Evolutionary conservation across 73 alveolate species (phyloP), one percentile per base, ranked within the genome.

Genomic region (Paramecium sexaurelia): DNA sequence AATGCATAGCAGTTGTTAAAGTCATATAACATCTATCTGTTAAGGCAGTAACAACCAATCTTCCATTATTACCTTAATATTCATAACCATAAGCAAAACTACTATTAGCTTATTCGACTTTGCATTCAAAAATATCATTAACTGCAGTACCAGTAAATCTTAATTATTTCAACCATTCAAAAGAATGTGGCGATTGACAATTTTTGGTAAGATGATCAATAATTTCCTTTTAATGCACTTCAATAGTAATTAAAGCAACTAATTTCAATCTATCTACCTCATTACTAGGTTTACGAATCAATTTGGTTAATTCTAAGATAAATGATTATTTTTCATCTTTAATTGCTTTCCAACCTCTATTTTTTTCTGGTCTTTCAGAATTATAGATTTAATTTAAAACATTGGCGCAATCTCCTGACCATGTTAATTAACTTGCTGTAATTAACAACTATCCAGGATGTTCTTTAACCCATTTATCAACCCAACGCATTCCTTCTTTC

Each of bases 21-120:
- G 99, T 97, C 95, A 93, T 91, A 96, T 99, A 99, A 91, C 99
- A 99, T 86, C 99, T 96, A 95, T 99, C 99, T 22, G 99, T 99
- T 86, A 99, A 97, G 4, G 99, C 99, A 7, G 99, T 99, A 35
- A 99, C 99, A 78, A 99, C 99, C 95, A 99, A 94, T 51, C 99
- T 93, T 29, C 99, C 99, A 84, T 99, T 99, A 92, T 99, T 99
- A 73, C 99, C 99, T 96, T 98, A 98, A 94, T 99, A 99, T 94
- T 99, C 99, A 91, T 99, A 98, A 87, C 99, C 99, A 91, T 97
- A 98, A 24, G 95, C 97, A 73, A 96, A 96, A 45, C 95, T 75
- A 86, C 99, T 97, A 95, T 97, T 98, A 55, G 99, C 97, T 92
- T 98, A 98, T 75, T 97, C 96, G 45, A 98, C 96, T 45, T 88